phyloP scores from a whole-genome alignment of 2,329 filamentous ascomycete genomes.

The Orbilia quercus region DNA sequence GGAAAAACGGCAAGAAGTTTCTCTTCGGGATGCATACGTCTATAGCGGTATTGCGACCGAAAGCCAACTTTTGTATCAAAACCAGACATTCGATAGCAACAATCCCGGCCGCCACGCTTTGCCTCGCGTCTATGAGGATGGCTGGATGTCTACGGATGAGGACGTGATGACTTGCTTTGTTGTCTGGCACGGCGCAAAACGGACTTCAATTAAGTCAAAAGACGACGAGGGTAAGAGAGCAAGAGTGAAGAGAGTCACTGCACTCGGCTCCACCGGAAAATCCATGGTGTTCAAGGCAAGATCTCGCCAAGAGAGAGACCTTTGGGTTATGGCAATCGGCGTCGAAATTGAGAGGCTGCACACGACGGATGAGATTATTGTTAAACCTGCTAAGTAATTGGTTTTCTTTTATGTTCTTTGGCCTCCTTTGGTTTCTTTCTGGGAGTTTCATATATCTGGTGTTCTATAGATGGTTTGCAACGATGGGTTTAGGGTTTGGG shows the following conservation, averaged over 20 bases:
- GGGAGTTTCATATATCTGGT: slow-evolving; percentile 6
- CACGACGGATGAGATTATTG: slow-evolving; percentile 61
- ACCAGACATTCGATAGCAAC: slow-evolving; percentile 73
- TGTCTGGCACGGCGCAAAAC: slow-evolving; percentile 72
- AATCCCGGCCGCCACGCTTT: slow-evolving; percentile 71
- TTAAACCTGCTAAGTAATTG: slow-evolving; percentile 58
- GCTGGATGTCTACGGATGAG: slow-evolving; percentile 73
- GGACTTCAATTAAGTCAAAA: slow-evolving; percentile 68
- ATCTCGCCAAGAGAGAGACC: slow-evolving; percentile 73
- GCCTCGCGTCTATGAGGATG: slow-evolving; percentile 72
- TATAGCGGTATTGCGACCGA: slow-evolving; percentile 72
- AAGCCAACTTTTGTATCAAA: slow-evolving; percentile 72
- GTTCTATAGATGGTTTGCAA: slow-evolving; percentile 16
- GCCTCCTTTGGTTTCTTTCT: slow-evolving; percentile 1
- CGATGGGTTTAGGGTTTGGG: neutral
- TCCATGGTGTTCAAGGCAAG: slow-evolving; percentile 75
- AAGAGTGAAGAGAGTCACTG: slow-evolving; percentile 70
- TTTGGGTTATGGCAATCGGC: slow-evolving; percentile 74
- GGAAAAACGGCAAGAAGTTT: slow-evolving; percentile 70
- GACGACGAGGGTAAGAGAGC: slow-evolving; percentile 64
- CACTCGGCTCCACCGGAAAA: slow-evolving; percentile 71
- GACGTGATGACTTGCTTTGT: slow-evolving; percentile 76
- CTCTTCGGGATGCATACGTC: slow-evolving; percentile 52
- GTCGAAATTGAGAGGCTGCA: slow-evolving; percentile 74
- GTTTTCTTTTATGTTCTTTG: slow-evolving; percentile 28